Base-by-base conservation (phyloP, 2,329 filamentous ascomycete species). In the Xylaria sp. region DNA sequence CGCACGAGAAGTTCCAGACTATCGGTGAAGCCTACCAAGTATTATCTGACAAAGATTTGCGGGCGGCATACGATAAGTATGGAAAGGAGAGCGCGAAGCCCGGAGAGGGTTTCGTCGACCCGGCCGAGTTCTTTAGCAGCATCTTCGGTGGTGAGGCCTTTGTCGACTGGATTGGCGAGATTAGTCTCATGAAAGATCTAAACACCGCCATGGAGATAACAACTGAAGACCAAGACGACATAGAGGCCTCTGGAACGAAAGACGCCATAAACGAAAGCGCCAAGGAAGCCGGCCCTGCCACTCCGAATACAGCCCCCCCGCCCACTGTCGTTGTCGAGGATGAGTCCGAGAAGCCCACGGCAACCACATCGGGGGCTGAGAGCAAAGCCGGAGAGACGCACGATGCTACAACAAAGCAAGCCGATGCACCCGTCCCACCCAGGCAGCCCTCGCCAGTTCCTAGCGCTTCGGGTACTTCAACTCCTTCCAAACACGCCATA, bases 181-280 rank as follows among this genome's bases (percentile, higher is more conserved):
- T 99, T 70, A 95, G 92, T 52, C 87, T 99, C 60, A 97, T 99
- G 91, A 98, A 97, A 81, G 95, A 99, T 73, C 84, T 99, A 56
- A 98, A 94, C 17, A 92, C 93, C 72, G 97, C 93, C 44, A 98
- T 99, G 94, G 95, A 99, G 72, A 98, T 99, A 68, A 93, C 92
- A 19, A 94, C 93, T 88, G 84, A 91, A 58, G 88, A 88, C 63
- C 87, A 87, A 2, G 73, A 71, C 1, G 78, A 83, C 2, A 77
- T 73, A 43, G 85, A 88, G 67, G 85, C 86, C 55, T 83, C 85
- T 3, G 85, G 80, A 23, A 85, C 81, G 13, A 82, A 83, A 6
- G 83, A 85, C 44, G 84, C 84, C n/a, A 79, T 82, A 69, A 80
- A 81, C 67, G 82, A 85, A 72, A 86, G 83, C 73, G 69, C 81